Base-by-base conservation (phyloP, 2,329 filamentous ascomycete genomes). In the Metarhizium rileyi region DNA sequence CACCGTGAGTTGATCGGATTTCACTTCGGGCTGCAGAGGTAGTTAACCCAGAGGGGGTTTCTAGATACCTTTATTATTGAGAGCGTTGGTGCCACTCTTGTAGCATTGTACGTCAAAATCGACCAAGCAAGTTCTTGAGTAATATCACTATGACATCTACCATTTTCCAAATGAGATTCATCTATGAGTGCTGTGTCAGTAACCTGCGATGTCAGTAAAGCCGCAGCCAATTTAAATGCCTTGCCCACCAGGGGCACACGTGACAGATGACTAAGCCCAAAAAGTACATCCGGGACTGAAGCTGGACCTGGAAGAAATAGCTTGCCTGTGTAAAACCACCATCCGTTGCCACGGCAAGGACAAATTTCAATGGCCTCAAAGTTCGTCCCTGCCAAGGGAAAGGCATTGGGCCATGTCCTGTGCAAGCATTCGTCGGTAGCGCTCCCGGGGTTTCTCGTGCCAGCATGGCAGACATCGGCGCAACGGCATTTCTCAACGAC, bases 371-470 rank as follows among this genome's bases (percentile, higher is more conserved):
- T 68, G 63, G 62, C 63, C 55, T 56, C 63, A 57, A 88, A 89
- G 83, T 75, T 88, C 62, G 77, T 77, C 57, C 77, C 80, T 56
- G 75, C 79, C 60, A 74, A 81, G 64, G 76, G 77, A 61, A 78
- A 76, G 67, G 76, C 74, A 57, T 68, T 85, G 56, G 75, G 77
- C 60, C 75, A 76, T 69, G 75, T 78, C 54, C 63, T 80, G 44
- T 66, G 72, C 51, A 70, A 76, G 41, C 62, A 66, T 22, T 66
- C 71, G 23, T 67, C 73, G 49, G 68, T 73, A 51, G 75, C 75
- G n/a, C 71, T 90, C 44, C 86, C 86, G 27, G 69, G 77, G 25
- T 90, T 90, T 65, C 81, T 91, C 45, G 71, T 87, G 14, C 86
- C 87, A 12, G 82, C 84, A 44, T 83, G 89, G 69, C 80, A 80